phyloP scores from a whole-genome alignment of 2,329 filamentous ascomycete genomes.

The Botryotinia convoluta region DNA sequence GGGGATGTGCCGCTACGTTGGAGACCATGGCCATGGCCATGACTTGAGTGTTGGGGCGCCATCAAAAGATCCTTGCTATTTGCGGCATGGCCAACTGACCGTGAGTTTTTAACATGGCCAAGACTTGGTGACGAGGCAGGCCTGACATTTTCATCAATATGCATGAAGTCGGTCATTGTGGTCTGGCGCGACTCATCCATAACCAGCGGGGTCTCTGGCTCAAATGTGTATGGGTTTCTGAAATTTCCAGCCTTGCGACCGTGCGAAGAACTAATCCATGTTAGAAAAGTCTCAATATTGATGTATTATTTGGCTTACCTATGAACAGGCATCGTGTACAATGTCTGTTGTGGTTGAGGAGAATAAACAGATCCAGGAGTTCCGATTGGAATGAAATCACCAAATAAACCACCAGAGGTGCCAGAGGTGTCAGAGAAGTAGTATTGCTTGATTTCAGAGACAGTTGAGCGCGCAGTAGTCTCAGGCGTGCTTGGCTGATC shows the following conservation, averaged over 20 bases:
- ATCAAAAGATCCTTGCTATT: constrained; percentile 9
- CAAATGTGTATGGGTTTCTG: constrained; percentile 30
- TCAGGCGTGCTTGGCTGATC: background rate
- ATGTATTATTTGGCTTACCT: background rate
- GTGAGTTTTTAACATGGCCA: constrained; percentile 30
- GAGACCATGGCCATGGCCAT: constrained; percentile 19
- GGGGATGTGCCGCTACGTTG: constrained; percentile 28
- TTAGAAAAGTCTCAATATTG: background rate
- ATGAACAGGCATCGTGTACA: background rate
- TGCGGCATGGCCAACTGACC: constrained; percentile 26
- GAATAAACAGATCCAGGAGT: constrained; percentile 14
- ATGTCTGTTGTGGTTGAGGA: background rate
- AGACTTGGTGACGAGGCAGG: constrained; percentile 22
- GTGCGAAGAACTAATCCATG: constrained; percentile 1
- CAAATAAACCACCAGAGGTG: background rate
- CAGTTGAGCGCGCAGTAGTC: constrained; percentile 4
- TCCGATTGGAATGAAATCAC: constrained; percentile 18
- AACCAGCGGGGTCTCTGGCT: constrained; percentile 31
- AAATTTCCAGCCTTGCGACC: constrained; percentile 9
- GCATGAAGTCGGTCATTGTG: constrained; percentile 32
- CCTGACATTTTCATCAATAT: constrained; percentile 17
- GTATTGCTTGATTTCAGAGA: constrained; percentile 13
- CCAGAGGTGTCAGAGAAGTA: constrained; percentile 9
- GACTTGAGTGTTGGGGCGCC: constrained; percentile 4
- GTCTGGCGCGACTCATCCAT: constrained; percentile 26